These are phyloP conservation scores for Suillus brevipes DNA, from an alignment of 768 basidiomycete species.

Conservation along the genomic window DNA sequence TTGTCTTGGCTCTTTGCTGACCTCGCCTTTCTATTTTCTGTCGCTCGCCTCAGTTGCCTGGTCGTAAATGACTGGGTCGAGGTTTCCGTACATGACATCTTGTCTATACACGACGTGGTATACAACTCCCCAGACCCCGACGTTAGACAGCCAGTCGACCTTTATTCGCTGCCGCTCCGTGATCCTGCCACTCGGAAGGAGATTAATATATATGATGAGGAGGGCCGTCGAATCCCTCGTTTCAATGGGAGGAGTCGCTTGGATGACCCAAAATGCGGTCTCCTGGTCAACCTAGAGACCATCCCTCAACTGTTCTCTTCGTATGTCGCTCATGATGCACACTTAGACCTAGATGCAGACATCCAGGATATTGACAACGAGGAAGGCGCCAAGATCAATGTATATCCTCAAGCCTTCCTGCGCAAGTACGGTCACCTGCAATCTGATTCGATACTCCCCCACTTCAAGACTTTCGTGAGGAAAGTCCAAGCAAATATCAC, in stretches of 20 bases:
- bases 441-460: background rate
- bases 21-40: background rate
- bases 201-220: background rate
- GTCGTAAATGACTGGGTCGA: background rate
- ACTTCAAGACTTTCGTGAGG: background rate
- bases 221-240: background rate
- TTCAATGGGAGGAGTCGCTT: background rate
- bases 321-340: background rate
- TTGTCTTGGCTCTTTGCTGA: too few relatives aligned
- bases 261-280: background rate
- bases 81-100: background rate
- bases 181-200: background rate
- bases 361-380: too few relatives aligned
- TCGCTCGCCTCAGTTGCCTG: too few relatives aligned
- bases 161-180: background rate
- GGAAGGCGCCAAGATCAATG: too few relatives aligned
- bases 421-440: background rate
- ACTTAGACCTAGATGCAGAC: background rate
- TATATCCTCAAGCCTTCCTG: background rate
- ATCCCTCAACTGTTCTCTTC: background rate
- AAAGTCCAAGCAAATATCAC: background rate
- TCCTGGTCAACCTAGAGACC: background rate
- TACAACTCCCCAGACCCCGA: background rate
- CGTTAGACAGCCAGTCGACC: background rate
- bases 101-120: background rate